These are phyloP conservation scores for Atkinsonella hypoxylon DNA, from an alignment of 2,329 filamentous ascomycete species.

Conservation along the genomic window DNA sequence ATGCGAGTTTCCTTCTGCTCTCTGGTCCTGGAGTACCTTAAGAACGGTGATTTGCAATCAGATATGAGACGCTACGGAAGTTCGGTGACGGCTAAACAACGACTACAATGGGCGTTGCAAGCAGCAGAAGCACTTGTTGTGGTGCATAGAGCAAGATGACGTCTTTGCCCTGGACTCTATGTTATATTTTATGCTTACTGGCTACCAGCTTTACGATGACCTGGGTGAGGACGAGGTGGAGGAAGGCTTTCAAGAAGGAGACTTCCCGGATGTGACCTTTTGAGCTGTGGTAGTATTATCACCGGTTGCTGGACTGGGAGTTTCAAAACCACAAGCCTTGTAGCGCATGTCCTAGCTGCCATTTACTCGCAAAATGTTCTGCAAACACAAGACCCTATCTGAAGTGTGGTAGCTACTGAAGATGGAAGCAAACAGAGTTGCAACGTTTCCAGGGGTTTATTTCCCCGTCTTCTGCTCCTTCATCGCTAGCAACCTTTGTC, in stretches of 20 bases:
- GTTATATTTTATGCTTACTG: background rate
- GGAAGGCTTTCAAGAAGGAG: background rate
- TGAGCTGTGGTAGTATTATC: background rate
- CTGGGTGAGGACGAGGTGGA: background rate
- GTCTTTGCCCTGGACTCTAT: background rate
- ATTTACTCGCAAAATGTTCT: background rate
- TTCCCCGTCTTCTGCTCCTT: no score
- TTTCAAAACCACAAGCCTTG: background rate
- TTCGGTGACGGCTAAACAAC: background rate
- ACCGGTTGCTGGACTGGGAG: background rate
- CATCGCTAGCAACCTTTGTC: no score
- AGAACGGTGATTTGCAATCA: background rate
- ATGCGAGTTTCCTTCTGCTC: background rate
- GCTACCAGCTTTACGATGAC: background rate
- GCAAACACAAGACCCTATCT: background rate
- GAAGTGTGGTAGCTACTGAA: no score
- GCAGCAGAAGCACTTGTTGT: background rate
- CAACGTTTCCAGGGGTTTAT: no score
- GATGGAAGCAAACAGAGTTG: no score
- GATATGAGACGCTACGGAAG: background rate
- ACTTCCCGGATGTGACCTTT: background rate
- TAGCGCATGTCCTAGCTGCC: background rate
- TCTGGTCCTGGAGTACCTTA: background rate
- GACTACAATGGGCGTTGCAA: background rate
- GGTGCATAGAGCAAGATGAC: background rate